phyloP scores from a whole-genome alignment of 129 eudicot species.

The Rutidosis leptorrhynchoides region DNA sequence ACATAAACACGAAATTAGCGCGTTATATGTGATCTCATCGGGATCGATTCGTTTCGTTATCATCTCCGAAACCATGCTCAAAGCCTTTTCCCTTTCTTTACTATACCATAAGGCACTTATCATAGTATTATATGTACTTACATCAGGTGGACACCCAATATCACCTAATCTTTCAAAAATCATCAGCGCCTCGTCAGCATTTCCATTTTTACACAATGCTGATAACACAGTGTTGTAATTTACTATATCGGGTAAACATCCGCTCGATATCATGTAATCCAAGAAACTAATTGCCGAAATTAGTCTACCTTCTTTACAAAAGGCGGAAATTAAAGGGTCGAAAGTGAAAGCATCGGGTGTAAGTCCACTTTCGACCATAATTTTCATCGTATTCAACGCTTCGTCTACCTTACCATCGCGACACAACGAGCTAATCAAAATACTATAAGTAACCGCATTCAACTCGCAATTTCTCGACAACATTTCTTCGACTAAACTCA shows the following conservation, averaged over 20 bases:
- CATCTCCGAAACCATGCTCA: constrained; percentile 56
- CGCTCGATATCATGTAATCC: constrained; percentile 66
- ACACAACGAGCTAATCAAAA: constrained; percentile 57
- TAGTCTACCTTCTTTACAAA: constrained; percentile 58
- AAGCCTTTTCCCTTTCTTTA: constrained; percentile 47
- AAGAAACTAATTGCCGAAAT: constrained; percentile 56
- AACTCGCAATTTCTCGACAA: constrained; percentile 53
- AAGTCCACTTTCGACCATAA: constrained; percentile 61
- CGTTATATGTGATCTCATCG: constrained; percentile 60
- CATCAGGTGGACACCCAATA: constrained; percentile 63
- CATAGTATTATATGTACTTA: constrained; percentile 66
- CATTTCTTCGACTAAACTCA: constrained; percentile 62
- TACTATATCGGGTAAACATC: constrained; percentile 61
- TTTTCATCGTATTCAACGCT: constrained; percentile 44
- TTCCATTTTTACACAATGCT: constrained; percentile 62
- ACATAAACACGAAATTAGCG: constrained; percentile 72
- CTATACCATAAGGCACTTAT: constrained; percentile 63
- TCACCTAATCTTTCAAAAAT: constrained; percentile 53
- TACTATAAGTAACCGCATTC: constrained; percentile 59
- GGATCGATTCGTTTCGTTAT: constrained; percentile 54
- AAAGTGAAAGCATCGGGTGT: constrained; percentile 54
- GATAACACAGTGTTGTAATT: constrained; percentile 64
- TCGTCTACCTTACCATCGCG: constrained; percentile 59
- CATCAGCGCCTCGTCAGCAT: constrained; percentile 50
- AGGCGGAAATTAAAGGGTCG: constrained; percentile 56